Evolutionary conservation across 192 early-diverging fungal species (phyloP), one percentile per base, ranked within the genome.

Genomic region (Obelidium mucronatum): DNA sequence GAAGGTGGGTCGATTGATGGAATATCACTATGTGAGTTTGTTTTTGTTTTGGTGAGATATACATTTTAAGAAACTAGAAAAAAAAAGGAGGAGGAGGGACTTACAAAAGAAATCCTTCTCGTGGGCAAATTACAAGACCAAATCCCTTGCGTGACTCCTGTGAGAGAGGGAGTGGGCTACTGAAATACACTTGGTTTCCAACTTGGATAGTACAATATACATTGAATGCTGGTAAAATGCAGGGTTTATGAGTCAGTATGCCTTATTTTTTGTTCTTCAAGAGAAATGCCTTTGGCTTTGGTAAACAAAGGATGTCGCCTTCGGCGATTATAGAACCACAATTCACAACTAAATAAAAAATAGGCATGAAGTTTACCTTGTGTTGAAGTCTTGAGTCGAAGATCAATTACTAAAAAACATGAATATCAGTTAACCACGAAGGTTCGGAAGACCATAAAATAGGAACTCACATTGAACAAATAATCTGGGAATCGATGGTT

Each of bases 91-190:
- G 5, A 54, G 11, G 24, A 28, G 24, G 55, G 59, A 74, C 81
- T 77, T 61, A 82, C 81, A 82, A 82, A 13, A 82, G 19, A 67
- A 82, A 82, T 2, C 75, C 78, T 63, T 82, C 81, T 11, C 59
- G 69, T 2, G 78, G 78, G 22, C 59, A 24, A 26, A 68, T 72
- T 39, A 76, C 73, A 30, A 82, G 77, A 8, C 81, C 81, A 74
- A 82, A 79, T 2, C 81, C 81, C 61, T 82, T 82, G 48, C 58
- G 71, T 5, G 74, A 69, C 40, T 82, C 81, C 67, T 82, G 72
- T 5, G 72, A 40, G 22, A 74, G 72, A 44, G 72, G 72, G 30
- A 62, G 40, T 63, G 72, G 58, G 8, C 26, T 37, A 13, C 34
- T 48, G 34, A 74, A 74, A 37, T 30, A 74, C 15, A 74, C 72